A percentile compares a stretch with the other conserved stretches of the same genome.
Evolutionary conservation across 2,329 filamentous ascomycete species (phyloP).

Genomic region (Verticillium klebahnii): DNA sequence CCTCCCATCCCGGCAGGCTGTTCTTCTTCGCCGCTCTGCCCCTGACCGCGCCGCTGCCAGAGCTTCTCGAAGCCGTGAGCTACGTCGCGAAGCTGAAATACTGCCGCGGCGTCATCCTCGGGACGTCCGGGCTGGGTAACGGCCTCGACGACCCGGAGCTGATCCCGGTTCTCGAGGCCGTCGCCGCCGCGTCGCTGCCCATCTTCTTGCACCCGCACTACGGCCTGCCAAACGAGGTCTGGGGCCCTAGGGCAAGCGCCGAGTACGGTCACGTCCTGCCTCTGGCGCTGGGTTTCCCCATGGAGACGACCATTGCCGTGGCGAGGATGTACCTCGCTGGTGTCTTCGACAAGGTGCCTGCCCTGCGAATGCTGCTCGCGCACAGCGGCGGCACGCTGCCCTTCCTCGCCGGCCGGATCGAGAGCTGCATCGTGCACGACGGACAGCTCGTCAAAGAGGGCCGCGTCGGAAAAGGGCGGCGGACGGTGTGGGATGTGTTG

Average conservation of each 20-base stretch:
- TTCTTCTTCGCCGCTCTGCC: slow-evolving; percentile 84
- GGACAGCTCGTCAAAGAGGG: slow-evolving; percentile 65
- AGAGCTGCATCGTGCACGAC: slow-evolving; percentile 83
- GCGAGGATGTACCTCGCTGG: slow-evolving; percentile 82
- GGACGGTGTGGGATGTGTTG: slow-evolving; percentile 52
- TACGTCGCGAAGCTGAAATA: slow-evolving; percentile 58
- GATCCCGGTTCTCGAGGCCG: slow-evolving; percentile 65
- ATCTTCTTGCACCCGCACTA: slow-evolving; percentile 93
- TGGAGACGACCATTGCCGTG: slow-evolving; percentile 90
- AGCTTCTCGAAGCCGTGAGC: slow-evolving; percentile 61
- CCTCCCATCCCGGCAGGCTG: slow-evolving; percentile 58
- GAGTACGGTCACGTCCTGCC: slow-evolving; percentile 87
- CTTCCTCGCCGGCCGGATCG: slow-evolving; percentile 78
- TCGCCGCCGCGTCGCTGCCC: slow-evolving; percentile 60
- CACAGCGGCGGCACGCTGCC: slow-evolving; percentile 87
- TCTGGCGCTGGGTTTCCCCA: slow-evolving; percentile 79
- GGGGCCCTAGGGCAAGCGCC: slow-evolving; percentile 60
- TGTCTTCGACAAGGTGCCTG: slow-evolving; percentile 72
- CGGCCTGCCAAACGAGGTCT: slow-evolving; percentile 75
- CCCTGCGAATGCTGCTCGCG: slow-evolving; percentile 71
- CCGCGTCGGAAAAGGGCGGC: slow-evolving; percentile 40
- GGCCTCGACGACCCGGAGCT: slow-evolving; percentile 76
- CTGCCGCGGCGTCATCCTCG: slow-evolving; percentile 83
- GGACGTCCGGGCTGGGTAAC: slow-evolving; percentile 73
- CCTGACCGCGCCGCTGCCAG: slow-evolving; percentile 59